Percentiles rank a stretch among this genome's conserved stretches.
Evolutionary conservation across 2,329 filamentous ascomycete species (phyloP).

Genomic region (Fusarium keratoplasticum): DNA sequence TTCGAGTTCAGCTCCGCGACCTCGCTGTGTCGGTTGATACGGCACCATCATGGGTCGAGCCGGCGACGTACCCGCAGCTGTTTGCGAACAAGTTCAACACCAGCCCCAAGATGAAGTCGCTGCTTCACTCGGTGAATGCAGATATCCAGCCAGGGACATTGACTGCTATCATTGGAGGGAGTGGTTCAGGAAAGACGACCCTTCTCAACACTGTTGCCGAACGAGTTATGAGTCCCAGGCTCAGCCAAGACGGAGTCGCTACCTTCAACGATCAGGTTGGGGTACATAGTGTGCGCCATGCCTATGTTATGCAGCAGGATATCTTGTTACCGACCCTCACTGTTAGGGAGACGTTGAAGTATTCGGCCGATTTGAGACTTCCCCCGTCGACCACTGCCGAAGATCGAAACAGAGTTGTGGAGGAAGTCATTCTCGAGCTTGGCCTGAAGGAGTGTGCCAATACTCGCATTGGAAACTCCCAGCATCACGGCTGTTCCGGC

Average conservation of each 20-base stretch:
- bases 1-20: slow-evolving; percentile 64
- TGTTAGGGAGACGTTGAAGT: slow-evolving; percentile 79
- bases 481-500: slow-evolving; percentile 81
- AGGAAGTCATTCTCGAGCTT: slow-evolving; percentile 81
- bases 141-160: slow-evolving; percentile 73
- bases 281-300: slow-evolving; percentile 67
- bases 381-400: slow-evolving; percentile 69
- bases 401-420: slow-evolving; percentile 73
- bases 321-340: slow-evolving; percentile 79
- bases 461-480: slow-evolving; percentile 77
- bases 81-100: slow-evolving; percentile 53
- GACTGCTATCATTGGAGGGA: slow-evolving; percentile 81
- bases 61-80: slow-evolving; percentile 58
- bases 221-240: slow-evolving; percentile 68
- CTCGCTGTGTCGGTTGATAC: slow-evolving; percentile 69
- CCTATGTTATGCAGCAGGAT: slow-evolving; percentile 83
- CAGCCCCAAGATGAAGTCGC: slow-evolving; percentile 57
- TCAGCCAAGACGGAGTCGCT: slow-evolving; percentile 64
- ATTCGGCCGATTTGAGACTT: slow-evolving; percentile 78
- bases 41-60: slow-evolving; percentile 64
- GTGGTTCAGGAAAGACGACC: slow-evolving; percentile 79
- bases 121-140: slow-evolving; percentile 73
- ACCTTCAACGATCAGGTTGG: slow-evolving; percentile 71
- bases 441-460: slow-evolving; percentile 82
- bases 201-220: slow-evolving; percentile 78